These are phyloP conservation scores for Neonectria faginata DNA, from an alignment of 2,329 filamentous ascomycete species.

Conservation along the genomic window DNA sequence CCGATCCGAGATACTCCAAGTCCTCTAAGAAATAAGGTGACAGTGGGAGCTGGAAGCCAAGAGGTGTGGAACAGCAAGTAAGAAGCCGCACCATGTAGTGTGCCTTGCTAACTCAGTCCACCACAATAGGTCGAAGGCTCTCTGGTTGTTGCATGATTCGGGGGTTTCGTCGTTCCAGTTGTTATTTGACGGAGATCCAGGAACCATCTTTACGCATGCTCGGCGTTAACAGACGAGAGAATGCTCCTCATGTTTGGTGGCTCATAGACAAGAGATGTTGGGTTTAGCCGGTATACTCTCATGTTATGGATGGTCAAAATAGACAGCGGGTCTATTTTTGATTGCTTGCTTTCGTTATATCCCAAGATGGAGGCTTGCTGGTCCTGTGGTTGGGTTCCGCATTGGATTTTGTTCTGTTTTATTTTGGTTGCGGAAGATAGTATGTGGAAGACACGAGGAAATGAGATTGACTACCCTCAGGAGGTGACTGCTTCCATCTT, in stretches of 20 bases:
- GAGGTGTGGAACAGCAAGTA: background rate
- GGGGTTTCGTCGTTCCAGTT: too few species aligned
- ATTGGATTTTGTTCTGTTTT: background rate
- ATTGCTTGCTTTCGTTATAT: background rate
- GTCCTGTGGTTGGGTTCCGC: background rate
- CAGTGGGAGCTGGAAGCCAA: background rate
- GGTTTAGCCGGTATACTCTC: background rate
- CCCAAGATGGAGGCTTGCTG: background rate
- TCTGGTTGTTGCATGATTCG: too few species aligned
- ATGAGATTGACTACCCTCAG: slow-evolving; percentile 4
- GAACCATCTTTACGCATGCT: background rate
- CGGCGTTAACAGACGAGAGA: background rate
- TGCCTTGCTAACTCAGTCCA: background rate
- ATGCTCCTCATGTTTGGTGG: background rate
- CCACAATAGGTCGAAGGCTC: background rate
- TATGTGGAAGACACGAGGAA: background rate
- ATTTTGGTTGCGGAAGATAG: background rate
- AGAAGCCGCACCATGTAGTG: background rate
- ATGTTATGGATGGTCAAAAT: background rate
- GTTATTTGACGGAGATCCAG: background rate
- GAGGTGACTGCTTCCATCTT: background rate
- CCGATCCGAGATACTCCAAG: background rate
- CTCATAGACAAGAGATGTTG: background rate
- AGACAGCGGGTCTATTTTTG: background rate
- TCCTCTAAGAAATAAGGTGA: background rate